Base-by-base conservation (phyloP, 2,329 filamentous ascomycete species). In the Calonectria hawksworthii region DNA sequence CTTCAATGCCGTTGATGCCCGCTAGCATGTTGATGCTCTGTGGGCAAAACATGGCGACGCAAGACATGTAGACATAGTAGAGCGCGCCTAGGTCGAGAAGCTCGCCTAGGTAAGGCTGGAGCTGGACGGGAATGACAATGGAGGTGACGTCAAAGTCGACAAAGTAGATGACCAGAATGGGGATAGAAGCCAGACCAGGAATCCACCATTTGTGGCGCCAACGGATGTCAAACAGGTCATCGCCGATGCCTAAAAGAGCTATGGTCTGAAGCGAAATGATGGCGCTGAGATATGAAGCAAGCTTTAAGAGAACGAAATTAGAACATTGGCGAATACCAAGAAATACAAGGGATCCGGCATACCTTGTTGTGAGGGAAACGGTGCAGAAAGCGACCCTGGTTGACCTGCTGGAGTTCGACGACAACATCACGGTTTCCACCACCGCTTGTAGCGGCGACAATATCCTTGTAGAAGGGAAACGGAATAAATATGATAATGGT, bases 1-100 rank as follows among this genome's bases (percentile, higher is more conserved):
- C 97, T 85, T 99, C 97, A 84, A 99, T 97, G 70, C 97, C 97
- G 85, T 99, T 99, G 86, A 99, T 95, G n/a, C 97, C 97, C 0
- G 97, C 97, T n/a, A 99, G 89, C 87, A 99, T 99, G 88, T 99
- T 99, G 91, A 99, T 99, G 85, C 95, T 96, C 87, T 99, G 99
- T 9, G 97, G 96, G 80, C 96, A 98, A 88, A 99, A 99, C 85
- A 99, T 99, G 83, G 96, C 95, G 79, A 99, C 91, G 72, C 94
- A 94, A 68, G 95, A 95, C 97, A 99, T 99, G 89, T 99, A 99
- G 82, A 93, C 88, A 87, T 99, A 99, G 90, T 99, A 99, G 72
- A 95, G 87, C 83, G 91, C 86, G 38, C 94, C 94, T 10, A 99
- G 91, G 84, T 99, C 93, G 83, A 99, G 90, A 64, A 98, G 91